phyloP scores from a whole-genome alignment of 2,329 filamentous ascomycete species.

The Cladophialophora psammophila region DNA sequence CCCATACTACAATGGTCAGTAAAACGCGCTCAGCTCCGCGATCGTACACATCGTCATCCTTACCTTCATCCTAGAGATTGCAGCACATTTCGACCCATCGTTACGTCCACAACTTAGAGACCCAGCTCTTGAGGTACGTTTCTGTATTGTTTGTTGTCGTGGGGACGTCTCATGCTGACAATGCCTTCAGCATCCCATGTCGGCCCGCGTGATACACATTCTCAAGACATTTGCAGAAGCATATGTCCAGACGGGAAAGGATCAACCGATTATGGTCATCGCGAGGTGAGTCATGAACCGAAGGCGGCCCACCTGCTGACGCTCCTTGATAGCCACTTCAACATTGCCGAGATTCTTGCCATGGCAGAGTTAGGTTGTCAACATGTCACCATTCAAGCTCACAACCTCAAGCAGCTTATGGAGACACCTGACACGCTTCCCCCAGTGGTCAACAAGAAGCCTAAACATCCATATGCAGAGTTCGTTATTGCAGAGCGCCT shows the following conservation, averaged over 20 bases:
- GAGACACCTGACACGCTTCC: slow-evolving; percentile 15
- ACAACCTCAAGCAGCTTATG: slow-evolving; percentile 14
- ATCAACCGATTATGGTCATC: slow-evolving; percentile 15
- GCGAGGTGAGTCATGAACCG: slow-evolving; percentile 5
- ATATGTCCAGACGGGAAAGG: slow-evolving; percentile 12
- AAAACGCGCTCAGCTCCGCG: not conserved
- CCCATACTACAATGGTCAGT: slow-evolving; percentile 48
- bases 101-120: slow-evolving; percentile 14
- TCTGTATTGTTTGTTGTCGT: not conserved
- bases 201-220: slow-evolving; percentile 14
- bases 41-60: not conserved
- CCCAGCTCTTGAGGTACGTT: slow-evolving; percentile 16
- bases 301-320: not conserved
- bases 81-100: slow-evolving; percentile 13
- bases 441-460: not conserved
- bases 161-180: not conserved
- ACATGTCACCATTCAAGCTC: slow-evolving; percentile 15
- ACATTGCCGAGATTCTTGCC: slow-evolving; percentile 18
- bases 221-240: slow-evolving; percentile 5
- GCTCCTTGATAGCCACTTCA: slow-evolving; percentile 14
- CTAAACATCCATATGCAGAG: slow-evolving; percentile 8
- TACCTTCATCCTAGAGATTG: slow-evolving; percentile 9
- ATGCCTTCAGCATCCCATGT: slow-evolving; percentile 14
- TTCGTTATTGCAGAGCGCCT: slow-evolving; percentile 4
- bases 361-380: slow-evolving; percentile 24